phyloP scores from a whole-genome alignment of 176 grass and related monocot genomes.

The Pontederia paniculata region DNA sequence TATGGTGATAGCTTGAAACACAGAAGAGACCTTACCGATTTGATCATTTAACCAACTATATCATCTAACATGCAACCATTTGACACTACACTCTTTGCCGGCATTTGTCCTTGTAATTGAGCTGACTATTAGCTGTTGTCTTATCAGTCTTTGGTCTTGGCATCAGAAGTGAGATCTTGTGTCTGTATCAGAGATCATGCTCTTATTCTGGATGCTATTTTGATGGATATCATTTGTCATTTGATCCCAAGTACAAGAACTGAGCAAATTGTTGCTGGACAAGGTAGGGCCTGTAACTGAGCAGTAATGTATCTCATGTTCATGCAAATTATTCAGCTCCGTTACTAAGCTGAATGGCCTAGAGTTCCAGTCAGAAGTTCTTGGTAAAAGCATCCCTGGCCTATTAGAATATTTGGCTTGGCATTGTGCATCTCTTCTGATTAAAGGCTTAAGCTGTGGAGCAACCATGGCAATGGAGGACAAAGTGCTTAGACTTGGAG shows the following conservation, averaged over 20 bases:
- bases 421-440: slow-evolving; percentile 35
- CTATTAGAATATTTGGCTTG: slow-evolving; percentile 32
- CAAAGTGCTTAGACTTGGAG: slow-evolving; percentile 10
- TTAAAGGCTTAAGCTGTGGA: slow-evolving; percentile 28
- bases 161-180: slow-evolving; percentile 10
- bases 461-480: slow-evolving; percentile 7
- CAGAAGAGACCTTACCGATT: slow-evolving; percentile 36
- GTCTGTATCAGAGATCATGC: slow-evolving; percentile 25
- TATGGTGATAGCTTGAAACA: too few relatives aligned
- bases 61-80: slow-evolving; percentile 56
- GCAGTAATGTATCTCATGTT: slow-evolving; percentile 35
- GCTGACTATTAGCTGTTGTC: slow-evolving; percentile 1
- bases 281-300: slow-evolving; percentile 22
- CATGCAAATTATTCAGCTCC: slow-evolving; percentile 29
- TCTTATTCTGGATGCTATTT: slow-evolving; percentile 22
- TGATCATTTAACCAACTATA: slow-evolving; percentile 75
- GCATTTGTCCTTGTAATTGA: slow-evolving; percentile 24
- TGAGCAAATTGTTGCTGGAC: slow-evolving; percentile 18
- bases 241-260: slow-evolving; percentile 20
- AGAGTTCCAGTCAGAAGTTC: slow-evolving; percentile 23
- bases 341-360: slow-evolving; percentile 49
- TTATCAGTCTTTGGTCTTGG: slow-evolving; percentile 28
- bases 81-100: slow-evolving; percentile 32
- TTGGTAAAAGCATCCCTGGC: slow-evolving; percentile 5
- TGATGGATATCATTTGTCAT: slow-evolving; percentile 25